Conservation (phyloP, 2,329 filamentous ascomycete species). For the Aspergillus calidoustus region DNA sequence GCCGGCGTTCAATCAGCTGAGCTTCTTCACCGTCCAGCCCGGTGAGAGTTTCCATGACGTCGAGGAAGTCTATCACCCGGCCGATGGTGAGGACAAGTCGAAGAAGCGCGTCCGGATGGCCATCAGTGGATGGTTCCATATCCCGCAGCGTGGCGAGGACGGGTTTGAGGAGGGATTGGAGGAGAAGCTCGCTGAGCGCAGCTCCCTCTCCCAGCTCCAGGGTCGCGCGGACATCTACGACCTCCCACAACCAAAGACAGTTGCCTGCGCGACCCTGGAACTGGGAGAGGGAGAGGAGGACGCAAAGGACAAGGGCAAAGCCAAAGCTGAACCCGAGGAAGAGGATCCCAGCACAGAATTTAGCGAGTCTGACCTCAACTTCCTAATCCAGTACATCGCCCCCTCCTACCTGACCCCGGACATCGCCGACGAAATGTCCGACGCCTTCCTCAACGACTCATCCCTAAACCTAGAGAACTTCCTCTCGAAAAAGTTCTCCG, state of each 20-base stretch:
- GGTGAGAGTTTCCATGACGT: constrained; percentile 99
- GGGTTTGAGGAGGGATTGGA: constrained; percentile 88
- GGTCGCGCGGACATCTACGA: constrained; percentile 91
- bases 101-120: constrained; percentile 81
- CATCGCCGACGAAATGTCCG: constrained; percentile 78
- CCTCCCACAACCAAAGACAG: constrained; percentile 68
- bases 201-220: constrained; percentile 89
- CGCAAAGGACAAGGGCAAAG: constrained; percentile 42
- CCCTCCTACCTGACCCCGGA: constrained; percentile 92
- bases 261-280: too few species aligned
- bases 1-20: constrained; percentile 95
- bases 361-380: constrained; percentile 81
- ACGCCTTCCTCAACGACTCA: constrained; percentile 80
- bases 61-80: constrained; percentile 88
- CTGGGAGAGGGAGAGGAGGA: too few species aligned
- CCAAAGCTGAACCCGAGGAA: constrained; percentile 46
- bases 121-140: constrained; percentile 98
- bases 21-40: constrained; percentile 96
- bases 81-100: constrained; percentile 62
- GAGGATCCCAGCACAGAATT: constrained; percentile 63
- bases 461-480: constrained; percentile 82
- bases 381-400: constrained; percentile 86
- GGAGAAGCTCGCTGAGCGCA: constrained; percentile 84
- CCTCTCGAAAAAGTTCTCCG: constrained; percentile 76
- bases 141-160: constrained; percentile 91